Evolutionary conservation across 2,329 filamentous ascomycete genomes (phyloP), one percentile per base, ranked within the genome.

Genomic region (Fusarium denticulatum): DNA sequence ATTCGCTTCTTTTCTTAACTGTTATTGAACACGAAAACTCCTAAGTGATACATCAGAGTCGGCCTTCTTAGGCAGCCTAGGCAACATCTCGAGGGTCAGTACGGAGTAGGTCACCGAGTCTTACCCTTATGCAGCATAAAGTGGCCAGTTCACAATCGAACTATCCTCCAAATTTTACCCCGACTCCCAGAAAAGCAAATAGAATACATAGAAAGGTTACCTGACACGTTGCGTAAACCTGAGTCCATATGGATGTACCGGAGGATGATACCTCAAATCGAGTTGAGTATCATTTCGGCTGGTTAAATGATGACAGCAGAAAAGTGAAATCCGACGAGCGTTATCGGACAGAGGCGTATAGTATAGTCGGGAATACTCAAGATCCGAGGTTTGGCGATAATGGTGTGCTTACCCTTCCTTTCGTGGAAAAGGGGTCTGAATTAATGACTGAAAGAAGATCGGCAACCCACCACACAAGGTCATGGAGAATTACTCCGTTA

Each of bases 41-140:
- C 77, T 76, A 77, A 72, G 67, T 74, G 65, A 74, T 75, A 78
- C 73, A 78, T 73, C 60, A 71, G 64, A 64, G 55, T 67, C 60
- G 69, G 60, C 69, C 66, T 69, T 66, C 20, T 68, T 57, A 60
- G 65, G 65, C 72, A 68, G 62, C 69, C 58, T 64, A 69, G 49
- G 63, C 67, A 52, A 71, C 65, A 74, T 60, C 56, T 62, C 61
- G 64, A 61, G 71, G 73, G 80, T 80, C 80, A 82, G 78, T 55
- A 55, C 50, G 20, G 50, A 55, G 36, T 76, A 81, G 81, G 80
- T 81, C 72, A 80, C 78, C 77, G 81, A 82, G 77, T 79, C 80
- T 88, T 88, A 88, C 86, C 86, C 86, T 85, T 86, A 79, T 68
- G 62, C 46, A 74, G 60, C 65, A 62, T 73, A 60, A 72, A 67